Base-by-base conservation (phyloP, 495 filamentous ascomycete genomes). In the Mytilinidion resinicola region DNA sequence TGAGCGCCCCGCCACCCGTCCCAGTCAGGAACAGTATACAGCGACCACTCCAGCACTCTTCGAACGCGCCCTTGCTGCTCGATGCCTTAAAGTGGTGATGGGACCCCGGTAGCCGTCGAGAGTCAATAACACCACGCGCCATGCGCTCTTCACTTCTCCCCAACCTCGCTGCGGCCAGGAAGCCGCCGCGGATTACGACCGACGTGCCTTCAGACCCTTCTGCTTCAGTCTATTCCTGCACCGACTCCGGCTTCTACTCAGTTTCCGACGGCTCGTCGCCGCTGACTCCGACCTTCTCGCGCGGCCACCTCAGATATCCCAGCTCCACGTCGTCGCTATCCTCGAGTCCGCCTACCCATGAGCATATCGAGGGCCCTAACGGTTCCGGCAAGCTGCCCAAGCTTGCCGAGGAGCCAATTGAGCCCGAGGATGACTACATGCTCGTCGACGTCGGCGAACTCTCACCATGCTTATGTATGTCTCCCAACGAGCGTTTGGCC, bases 241-340 rank as follows among this genome's bases (percentile, higher is more conserved):
- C 56, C 51, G 65, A 65, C 48, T 64, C 61, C 43, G 57, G 59
- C n/a, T 62, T 62, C 35, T 80, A 80, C 19, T 81, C 78, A 37
- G 76, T 78, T 30, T 86, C 85, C 9, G 82, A 82, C 58, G 61
- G 77, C 44, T 76, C 82, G 14, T 82, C 82, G 33, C 83, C 84
- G 14, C 72, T 81, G 42, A 82, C 82, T 35, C 81, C 84, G 33
- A 82, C 80, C 19, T 85, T 85, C 61, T 61, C 59, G 38, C 79
- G 77, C 52, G 76, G 76, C 25, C 80, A 84, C 63, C 65, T 77
- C 37, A 74, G 82, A 64, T 84, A 74, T 60, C 78, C 84, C 1
- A 86, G 84, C 69, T 85, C 84, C 6, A 79, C 71, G 51, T 86
- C 84, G 1, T 85, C 84, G 12, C 67, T 85, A 14, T 77, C 80